Evolutionary conservation across 139 green algal genomes (phyloP), one percentile per base, ranked within the genome.

Genomic region (Gonium pectorale): DNA sequence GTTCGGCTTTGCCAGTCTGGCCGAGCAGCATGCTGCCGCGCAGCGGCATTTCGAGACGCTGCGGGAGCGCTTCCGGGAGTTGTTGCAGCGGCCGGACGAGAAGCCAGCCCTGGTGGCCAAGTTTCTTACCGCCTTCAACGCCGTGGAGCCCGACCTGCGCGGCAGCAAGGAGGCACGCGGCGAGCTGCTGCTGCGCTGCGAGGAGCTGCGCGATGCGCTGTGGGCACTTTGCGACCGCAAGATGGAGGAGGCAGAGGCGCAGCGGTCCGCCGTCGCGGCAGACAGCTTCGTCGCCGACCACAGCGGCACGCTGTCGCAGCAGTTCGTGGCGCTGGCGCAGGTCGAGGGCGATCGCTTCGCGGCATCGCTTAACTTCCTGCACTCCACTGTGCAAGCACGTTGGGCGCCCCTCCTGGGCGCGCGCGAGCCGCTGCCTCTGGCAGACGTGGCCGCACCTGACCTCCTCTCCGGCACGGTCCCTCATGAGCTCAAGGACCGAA

Each of bases 181-280:
- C 26, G 93, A 97, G 92, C 89, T 96, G 79, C 80, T 94, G 91
- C 86, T 97, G 82, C 90, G 93, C 54, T 77, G 75, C 46, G 91
- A 96, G 70, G 94, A 97, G 89, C 90, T 96, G 82, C 90, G 93
- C 2, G 94, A 97, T 31, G 70, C 80, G 26, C 89, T 97, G 52
- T 97, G 94, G 94, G 90, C 91, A 21, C 35, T 95, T 35, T 96
- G 93, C 72, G 94, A 97, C 81, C 60, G 63, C 44, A 93, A 93
- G 83, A 87, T 92, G 64, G 89, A 92, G 69, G 89, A 90, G 52
- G 90, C 88, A 31, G 89, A 93, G 75, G 89, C 92, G 41, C 86
- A 93, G 83, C 82, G 86, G 8, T 68, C 70, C 4, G 63, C 81
- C 17, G 35, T 94, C 52, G 86, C 79, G 19, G 78, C 85, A 7